Evolutionary conservation across 1,139 yeast genomes (phyloP).

Genomic region (Blastobotrys apis): DNA sequence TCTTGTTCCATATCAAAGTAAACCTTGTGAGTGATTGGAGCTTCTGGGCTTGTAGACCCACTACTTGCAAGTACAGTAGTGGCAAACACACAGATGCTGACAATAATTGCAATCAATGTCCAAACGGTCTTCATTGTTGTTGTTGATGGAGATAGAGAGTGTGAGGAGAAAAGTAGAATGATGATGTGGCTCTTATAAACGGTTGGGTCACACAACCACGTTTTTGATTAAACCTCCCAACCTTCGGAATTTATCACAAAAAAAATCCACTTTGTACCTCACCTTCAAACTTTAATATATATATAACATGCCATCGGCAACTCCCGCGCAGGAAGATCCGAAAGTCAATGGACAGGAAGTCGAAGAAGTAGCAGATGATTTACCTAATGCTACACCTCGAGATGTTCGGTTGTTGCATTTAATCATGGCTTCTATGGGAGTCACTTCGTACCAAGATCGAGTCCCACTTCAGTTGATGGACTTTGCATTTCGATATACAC

Average conservation of each 20-base stretch:
- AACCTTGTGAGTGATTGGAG: conserved; percentile 60
- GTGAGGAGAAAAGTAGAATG: neutral
- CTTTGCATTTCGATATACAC: conserved; percentile 88
- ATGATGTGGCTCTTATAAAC: neutral
- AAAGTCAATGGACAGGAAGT: neutral
- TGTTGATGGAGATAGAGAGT: neutral
- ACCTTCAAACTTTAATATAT: neutral
- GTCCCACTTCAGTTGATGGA: conserved; percentile 95
- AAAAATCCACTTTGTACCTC: neutral
- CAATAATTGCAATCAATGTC: conserved; percentile 26
- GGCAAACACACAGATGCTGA: conserved; percentile 23
- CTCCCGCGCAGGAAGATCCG: neutral
- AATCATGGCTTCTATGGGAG: conserved; percentile 89
- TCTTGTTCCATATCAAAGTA: conserved; percentile 84
- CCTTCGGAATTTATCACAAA: neutral
- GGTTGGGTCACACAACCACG: no score
- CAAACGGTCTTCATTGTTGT: conserved; percentile 24
- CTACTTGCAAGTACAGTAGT: conserved; percentile 21
- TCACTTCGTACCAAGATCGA: conserved; percentile 87
- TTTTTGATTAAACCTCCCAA: no score
- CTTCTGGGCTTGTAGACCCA: conserved; percentile 15
- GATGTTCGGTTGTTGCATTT: conserved; percentile 88
- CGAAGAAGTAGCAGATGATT: conserved; percentile 17
- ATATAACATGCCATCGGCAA: neutral
- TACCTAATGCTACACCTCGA: conserved; percentile 51